Evolutionary conservation across 2,329 filamentous ascomycete genomes (phyloP).

Genomic region (Colletotrichum sp.): DNA sequence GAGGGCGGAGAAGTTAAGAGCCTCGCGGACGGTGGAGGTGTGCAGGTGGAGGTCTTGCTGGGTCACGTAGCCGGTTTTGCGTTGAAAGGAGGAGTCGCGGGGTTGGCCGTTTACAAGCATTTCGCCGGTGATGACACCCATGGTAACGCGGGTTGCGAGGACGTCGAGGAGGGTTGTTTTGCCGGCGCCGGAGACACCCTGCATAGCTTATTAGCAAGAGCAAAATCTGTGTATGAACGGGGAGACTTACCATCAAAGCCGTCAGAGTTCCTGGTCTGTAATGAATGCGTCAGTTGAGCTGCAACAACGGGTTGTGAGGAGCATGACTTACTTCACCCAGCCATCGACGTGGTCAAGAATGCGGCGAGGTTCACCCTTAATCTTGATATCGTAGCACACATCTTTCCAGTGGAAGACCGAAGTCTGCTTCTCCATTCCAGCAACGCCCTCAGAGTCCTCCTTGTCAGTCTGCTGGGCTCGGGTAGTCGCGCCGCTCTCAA

Average conservation of each 20-base stretch:
- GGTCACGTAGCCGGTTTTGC: conserved; percentile 74
- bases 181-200: conserved; percentile 71
- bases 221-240: conserved; percentile 42
- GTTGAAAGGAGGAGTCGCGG: conserved; percentile 71
- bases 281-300: background rate
- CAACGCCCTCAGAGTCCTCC: background rate
- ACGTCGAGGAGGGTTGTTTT: conserved; percentile 80
- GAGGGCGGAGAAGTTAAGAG: conserved; percentile 69
- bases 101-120: conserved; percentile 72
- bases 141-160: conserved; percentile 75
- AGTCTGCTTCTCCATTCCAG: conserved; percentile 50
- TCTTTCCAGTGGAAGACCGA: conserved; percentile 76
- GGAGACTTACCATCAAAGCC: conserved; percentile 62
- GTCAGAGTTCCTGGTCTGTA: conserved; percentile 73
- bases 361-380: conserved; percentile 67
- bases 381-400: conserved; percentile 77
- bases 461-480: background rate
- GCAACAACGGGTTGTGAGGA: background rate
- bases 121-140: conserved; percentile 74
- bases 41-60: conserved; percentile 74
- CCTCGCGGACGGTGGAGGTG: conserved; percentile 72
- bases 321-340: conserved; percentile 57
- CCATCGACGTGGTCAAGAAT: conserved; percentile 76
- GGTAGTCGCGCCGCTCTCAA: background rate
- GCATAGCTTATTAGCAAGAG: conserved; percentile 27